phyloP scores from a whole-genome alignment of 805 yeast species.

The Hanseniaspora jakobsenii region DNA sequence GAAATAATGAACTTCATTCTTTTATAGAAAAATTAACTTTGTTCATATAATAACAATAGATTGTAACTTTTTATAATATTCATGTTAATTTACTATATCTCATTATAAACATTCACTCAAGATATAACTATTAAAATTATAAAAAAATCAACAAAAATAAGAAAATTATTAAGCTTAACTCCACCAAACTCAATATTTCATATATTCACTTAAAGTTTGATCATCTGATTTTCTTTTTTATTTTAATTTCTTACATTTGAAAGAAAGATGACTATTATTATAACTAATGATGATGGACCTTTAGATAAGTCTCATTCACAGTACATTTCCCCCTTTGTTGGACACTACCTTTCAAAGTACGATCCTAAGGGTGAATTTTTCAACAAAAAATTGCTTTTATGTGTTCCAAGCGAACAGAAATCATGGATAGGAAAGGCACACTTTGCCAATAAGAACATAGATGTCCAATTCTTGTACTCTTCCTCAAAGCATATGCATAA shows the following conservation, averaged over 20 bases:
- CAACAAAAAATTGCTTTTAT: slow-evolving; percentile 75
- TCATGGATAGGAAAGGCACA: slow-evolving; percentile 99
- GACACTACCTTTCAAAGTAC: slow-evolving; percentile 30
- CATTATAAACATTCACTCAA: neutral
- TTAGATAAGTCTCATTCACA: slow-evolving; percentile 70
- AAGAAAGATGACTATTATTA: slow-evolving; percentile 25
- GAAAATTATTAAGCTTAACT: too few relatives aligned
- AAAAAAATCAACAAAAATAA: neutral
- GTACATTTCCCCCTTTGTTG: slow-evolving; percentile 68
- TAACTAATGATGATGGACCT: slow-evolving; percentile 96
- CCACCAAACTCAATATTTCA: neutral
- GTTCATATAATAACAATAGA: too few relatives aligned
- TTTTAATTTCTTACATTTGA: neutral
- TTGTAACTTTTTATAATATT: too few relatives aligned
- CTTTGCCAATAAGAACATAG: slow-evolving; percentile 60
- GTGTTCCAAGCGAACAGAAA: slow-evolving; percentile 68
- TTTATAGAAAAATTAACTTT: too few relatives aligned
- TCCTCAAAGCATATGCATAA: slow-evolving; percentile 26
- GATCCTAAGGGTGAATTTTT: slow-evolving; percentile 39
- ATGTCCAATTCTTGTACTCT: slow-evolving; percentile 50
- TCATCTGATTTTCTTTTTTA: neutral
- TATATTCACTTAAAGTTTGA: neutral
- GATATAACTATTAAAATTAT: neutral
- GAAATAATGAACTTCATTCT: too few relatives aligned
- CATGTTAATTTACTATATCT: too few relatives aligned